These are phyloP conservation scores for Orobanche coerulescens DNA, from an alignment of 257 asterid species.

Conservation along the genomic window DNA sequence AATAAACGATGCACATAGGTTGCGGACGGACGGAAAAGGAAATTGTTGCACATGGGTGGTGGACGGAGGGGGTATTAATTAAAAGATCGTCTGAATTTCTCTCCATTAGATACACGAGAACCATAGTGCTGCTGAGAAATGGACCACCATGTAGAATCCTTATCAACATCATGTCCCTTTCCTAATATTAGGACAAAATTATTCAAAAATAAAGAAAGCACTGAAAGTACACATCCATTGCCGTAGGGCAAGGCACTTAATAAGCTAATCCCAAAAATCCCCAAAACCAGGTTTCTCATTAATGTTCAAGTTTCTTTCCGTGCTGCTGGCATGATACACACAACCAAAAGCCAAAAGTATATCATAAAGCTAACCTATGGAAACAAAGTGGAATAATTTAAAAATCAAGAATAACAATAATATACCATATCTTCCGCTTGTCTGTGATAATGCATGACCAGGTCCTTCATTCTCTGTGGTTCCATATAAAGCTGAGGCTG, in stretches of 20 bases:
- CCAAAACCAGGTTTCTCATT: background rate
- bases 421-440: slow-evolving; percentile 42
- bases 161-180: background rate
- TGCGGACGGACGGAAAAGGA: no score
- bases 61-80: no score
- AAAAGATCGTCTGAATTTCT: background rate
- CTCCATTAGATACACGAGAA: background rate
- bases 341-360: background rate
- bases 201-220: background rate
- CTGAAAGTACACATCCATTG: background rate
- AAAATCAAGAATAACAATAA: background rate
- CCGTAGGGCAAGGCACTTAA: background rate
- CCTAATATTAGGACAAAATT: background rate
- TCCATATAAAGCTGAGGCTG: slow-evolving; percentile 73
- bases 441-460: slow-evolving; percentile 27
- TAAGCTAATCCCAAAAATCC: background rate
- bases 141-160: background rate
- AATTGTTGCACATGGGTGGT: no score
- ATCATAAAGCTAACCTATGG: background rate
- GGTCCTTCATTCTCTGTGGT: slow-evolving; percentile 38
- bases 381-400: no score
- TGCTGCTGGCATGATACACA: background rate
- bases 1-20: no score
- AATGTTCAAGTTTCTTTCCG: background rate
- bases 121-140: background rate